Evolutionary conservation across 768 basidiomycete genomes (phyloP), one percentile per base, ranked within the genome.

Genomic region (Collybia mongolica): DNA sequence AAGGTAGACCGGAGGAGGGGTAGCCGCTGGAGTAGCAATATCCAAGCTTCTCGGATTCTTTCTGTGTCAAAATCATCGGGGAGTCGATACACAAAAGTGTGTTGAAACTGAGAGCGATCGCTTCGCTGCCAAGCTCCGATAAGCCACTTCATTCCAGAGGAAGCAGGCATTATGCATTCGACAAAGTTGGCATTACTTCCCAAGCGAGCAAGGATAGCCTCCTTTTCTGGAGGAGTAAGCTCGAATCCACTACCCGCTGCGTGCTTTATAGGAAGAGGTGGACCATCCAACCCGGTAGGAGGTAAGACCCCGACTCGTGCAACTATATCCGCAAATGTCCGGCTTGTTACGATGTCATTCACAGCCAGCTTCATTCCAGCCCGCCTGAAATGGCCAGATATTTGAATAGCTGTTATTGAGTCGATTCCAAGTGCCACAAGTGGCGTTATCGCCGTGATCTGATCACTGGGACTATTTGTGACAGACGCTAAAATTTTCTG

Each of bases 321-420:
- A 15, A 63, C 49, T 57, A 69, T 58, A 24, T 67, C 65, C 0
- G 59, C 65, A 12, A 79, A 54, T 2, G 74, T 74, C 37, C 55
- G 56, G 44, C 75, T 72, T 32, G 61, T 69, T 38, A 76, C 56
- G n/a, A 79, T 66, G 48, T 78, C 74, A 24, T 65, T 71, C 2
- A 70, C 67, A 11, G 55, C 48, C 22, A 72, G 40, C 17, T 52
- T 51, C 38, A 78, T 51, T 1, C 76, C 76, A 3, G 58, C 63
- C 39, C 62, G 60, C 39, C 71, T 66, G 54, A 69, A 70, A 48
- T 66, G 73, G 6, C 72, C 67, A 8, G 66, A 65, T 11, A 80
- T 62, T 44, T 72, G 71, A 29, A 80, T 74, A 18, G 78, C 75
- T 17, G 72, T 73, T 50, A 80, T 79, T 1, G 78, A 80, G 55